phyloP scores from a whole-genome alignment of 1,139 yeast genomes.

The Nadsonia commutata region DNA sequence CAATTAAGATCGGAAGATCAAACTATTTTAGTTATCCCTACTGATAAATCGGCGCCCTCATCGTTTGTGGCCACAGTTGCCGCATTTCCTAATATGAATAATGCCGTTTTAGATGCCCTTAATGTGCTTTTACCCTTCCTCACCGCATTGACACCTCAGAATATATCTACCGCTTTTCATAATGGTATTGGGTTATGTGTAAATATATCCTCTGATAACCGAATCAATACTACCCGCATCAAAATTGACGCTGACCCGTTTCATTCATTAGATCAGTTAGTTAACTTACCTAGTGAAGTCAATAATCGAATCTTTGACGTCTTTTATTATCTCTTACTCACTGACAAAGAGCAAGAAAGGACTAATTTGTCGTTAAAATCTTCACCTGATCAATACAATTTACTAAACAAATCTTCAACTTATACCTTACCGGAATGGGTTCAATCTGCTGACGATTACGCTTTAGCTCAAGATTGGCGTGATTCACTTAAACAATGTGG shows the following conservation, averaged over 20 bases:
- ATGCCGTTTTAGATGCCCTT: slow-evolving; percentile 23
- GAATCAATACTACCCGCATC: slow-evolving; percentile 22
- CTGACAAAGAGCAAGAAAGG: slow-evolving; percentile 21
- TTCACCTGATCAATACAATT: slow-evolving; percentile 20
- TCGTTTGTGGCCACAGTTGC: slow-evolving; percentile 20
- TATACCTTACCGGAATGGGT: slow-evolving; percentile 25
- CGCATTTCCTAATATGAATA: slow-evolving; percentile 23
- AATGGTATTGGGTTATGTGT: slow-evolving; percentile 22
- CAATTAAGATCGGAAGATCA: slow-evolving; percentile 27
- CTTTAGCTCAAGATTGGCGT: slow-evolving; percentile 28
- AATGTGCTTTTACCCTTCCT: slow-evolving; percentile 26
- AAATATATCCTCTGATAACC: slow-evolving; percentile 21
- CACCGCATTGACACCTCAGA: slow-evolving; percentile 24
- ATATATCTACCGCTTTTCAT: slow-evolving; percentile 24
- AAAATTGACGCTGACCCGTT: slow-evolving; percentile 20
- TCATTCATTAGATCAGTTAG: slow-evolving; percentile 19
- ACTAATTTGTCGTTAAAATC: slow-evolving; percentile 21
- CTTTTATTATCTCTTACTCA: slow-evolving; percentile 23
- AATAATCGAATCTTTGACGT: slow-evolving; percentile 25
- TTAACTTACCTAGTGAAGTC: slow-evolving; percentile 16
- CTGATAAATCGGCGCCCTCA: slow-evolving; percentile 19
- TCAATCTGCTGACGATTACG: slow-evolving; percentile 23
- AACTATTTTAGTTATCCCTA: slow-evolving; percentile 22
- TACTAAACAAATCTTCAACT: slow-evolving; percentile 20
- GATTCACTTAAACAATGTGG: slow-evolving; percentile 24